These are phyloP conservation scores for Vitis rupestris DNA, from an alignment of 164 flowering plant genomes.

Conservation along the genomic window DNA sequence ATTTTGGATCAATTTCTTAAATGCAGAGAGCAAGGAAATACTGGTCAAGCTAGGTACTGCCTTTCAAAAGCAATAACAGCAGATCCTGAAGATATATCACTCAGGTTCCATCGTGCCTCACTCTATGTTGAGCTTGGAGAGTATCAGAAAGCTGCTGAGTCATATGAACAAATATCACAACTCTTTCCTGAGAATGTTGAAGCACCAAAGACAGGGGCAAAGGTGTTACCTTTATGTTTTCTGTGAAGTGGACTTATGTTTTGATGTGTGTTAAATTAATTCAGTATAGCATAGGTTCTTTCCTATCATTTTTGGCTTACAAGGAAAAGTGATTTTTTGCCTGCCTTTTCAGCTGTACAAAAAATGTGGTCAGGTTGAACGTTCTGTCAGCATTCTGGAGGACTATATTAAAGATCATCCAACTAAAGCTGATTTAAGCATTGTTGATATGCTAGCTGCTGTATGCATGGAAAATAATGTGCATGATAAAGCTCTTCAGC, in stretches of 20 bases:
- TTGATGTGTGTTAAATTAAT: no score
- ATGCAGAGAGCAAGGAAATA: slow-evolving; percentile 49
- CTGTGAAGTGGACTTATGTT: no score
- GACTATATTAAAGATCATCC: slow-evolving; percentile 45
- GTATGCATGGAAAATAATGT: slow-evolving; percentile 49
- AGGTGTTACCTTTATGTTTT: slow-evolving; percentile 18
- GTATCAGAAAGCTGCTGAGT: slow-evolving; percentile 66
- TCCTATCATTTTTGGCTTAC: background rate
- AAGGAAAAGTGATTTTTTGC: background rate
- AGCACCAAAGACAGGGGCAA: slow-evolving; percentile 48
- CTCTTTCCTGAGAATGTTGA: slow-evolving; percentile 56
- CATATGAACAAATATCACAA: slow-evolving; percentile 59
- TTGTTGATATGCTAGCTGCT: slow-evolving; percentile 56
- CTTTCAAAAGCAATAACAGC: slow-evolving; percentile 74
- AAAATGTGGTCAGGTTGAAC: slow-evolving; percentile 61
- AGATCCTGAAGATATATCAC: slow-evolving; percentile 60
- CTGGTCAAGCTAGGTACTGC: slow-evolving; percentile 58
- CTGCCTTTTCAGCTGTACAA: slow-evolving; percentile 38
- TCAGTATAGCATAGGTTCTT: background rate
- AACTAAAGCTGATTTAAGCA: slow-evolving; percentile 42
- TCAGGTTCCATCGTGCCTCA: slow-evolving; percentile 55
- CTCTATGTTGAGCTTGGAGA: slow-evolving; percentile 58
- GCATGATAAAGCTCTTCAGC: slow-evolving; percentile 56
- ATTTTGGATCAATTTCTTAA: background rate
- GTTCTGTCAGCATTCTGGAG: slow-evolving; percentile 51